These are phyloP conservation scores for Colletotrichum sp. DNA, from an alignment of 2,329 filamentous ascomycete species.

Conservation along the genomic window DNA sequence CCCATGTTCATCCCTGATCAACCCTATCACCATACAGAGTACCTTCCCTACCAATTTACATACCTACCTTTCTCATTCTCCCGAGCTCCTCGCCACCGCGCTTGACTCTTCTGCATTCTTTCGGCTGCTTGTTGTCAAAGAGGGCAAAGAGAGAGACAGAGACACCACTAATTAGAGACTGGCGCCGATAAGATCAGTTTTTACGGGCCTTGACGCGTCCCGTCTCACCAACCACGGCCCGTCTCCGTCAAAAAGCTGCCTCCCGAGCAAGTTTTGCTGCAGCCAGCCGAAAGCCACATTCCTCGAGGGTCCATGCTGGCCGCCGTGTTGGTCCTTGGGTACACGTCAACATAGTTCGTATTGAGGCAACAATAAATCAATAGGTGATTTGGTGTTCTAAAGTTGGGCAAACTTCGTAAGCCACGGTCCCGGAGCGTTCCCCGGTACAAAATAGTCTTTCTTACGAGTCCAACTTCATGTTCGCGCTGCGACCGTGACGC, in stretches of 20 bases:
- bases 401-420: background rate
- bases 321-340: background rate
- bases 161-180: background rate
- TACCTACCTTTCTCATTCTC: background rate
- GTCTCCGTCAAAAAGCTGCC: background rate
- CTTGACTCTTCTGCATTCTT: background rate
- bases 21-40: background rate
- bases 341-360: background rate
- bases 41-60: background rate
- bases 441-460: background rate
- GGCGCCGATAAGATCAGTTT: background rate
- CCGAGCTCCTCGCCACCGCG: background rate
- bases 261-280: background rate
- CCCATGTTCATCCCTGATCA: constrained; percentile 1
- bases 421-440: background rate
- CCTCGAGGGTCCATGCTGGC: background rate
- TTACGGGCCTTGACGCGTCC: constrained; percentile 1
- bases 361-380: background rate
- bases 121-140: background rate
- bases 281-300: background rate
- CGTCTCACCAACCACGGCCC: constrained; percentile 5
- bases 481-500: background rate
- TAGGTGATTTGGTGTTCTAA: background rate
- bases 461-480: background rate
- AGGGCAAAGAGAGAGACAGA: background rate